Conservation (phyloP, 495 filamentous ascomycete species). For the Trichoderma gamsii region DNA sequence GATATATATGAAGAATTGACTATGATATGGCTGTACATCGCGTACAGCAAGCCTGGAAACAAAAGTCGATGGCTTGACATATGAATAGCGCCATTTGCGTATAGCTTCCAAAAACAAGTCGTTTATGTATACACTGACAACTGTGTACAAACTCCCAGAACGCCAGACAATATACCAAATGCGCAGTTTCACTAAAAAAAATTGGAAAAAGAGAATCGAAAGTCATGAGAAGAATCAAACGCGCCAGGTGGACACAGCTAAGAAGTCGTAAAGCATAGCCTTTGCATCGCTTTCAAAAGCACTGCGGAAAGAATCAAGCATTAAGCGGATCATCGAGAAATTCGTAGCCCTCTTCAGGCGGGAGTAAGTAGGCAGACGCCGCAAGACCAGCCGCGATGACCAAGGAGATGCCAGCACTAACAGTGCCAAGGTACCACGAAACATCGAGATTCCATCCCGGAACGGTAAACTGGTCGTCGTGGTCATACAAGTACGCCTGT, state of each 20-base stretch:
- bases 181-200: neutral
- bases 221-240: neutral
- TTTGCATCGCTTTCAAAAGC: neutral
- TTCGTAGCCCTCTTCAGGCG: slow-evolving; percentile 82
- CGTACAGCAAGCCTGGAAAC: too few relatives aligned
- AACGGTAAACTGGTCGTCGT: slow-evolving; percentile 77
- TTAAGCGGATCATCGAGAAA: slow-evolving; percentile 37
- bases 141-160: neutral
- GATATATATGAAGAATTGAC: too few relatives aligned
- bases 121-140: too few relatives aligned
- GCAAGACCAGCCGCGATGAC: slow-evolving; percentile 56
- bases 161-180: neutral
- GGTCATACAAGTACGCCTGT: slow-evolving; percentile 75
- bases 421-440: slow-evolving; percentile 70
- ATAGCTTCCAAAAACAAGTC: neutral
- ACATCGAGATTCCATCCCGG: slow-evolving; percentile 74
- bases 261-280: neutral
- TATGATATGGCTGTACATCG: too few relatives aligned
- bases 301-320: slow-evolving; percentile 19
- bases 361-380: slow-evolving; percentile 58
- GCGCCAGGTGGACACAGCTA: neutral
- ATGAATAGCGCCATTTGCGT: neutral
- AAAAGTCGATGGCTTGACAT: too few relatives aligned
- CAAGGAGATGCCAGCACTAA: slow-evolving; percentile 62
- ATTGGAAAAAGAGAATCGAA: neutral